phyloP scores from a whole-genome alignment of 768 basidiomycete species.

The Pleurotus salmoneostramineus region DNA sequence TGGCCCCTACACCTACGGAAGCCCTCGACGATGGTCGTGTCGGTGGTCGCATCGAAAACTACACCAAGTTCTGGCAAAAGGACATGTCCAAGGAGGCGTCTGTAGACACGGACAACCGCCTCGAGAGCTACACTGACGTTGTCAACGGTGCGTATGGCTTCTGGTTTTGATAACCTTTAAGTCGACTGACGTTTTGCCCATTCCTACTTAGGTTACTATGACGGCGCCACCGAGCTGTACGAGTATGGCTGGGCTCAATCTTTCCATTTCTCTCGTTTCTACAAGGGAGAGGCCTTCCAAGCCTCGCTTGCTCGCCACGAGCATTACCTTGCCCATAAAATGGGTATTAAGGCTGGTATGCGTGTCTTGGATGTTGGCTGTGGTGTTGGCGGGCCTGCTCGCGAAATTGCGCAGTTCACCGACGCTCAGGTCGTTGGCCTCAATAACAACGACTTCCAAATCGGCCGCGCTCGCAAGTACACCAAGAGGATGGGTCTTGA shows the following conservation, averaged over 20 bases:
- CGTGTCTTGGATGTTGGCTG: constrained; percentile 97
- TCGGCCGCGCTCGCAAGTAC: constrained; percentile 81
- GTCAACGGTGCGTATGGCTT: constrained; percentile 68
- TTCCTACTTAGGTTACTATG: constrained; percentile 75
- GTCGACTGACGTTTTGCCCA: not conserved
- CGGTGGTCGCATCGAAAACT: constrained; percentile 70
- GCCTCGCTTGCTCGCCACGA: constrained; percentile 89
- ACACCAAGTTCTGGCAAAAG: constrained; percentile 91
- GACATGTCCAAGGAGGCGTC: constrained; percentile 67
- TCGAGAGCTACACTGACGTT: constrained; percentile 86
- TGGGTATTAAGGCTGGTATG: constrained; percentile 86
- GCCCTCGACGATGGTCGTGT: constrained; percentile 53
- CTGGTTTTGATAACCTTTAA: not conserved
- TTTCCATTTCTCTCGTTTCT: constrained; percentile 98
- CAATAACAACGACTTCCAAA: constrained; percentile 97
- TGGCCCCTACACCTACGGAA: not conserved
- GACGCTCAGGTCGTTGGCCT: constrained; percentile 82
- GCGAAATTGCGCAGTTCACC: constrained; percentile 90
- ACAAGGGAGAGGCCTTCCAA: constrained; percentile 79
- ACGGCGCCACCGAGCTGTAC: constrained; percentile 93
- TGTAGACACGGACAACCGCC: constrained; percentile 64
- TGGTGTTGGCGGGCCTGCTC: constrained; percentile 95
- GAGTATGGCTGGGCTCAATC: constrained; percentile 91
- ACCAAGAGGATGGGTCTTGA: constrained; percentile 73
- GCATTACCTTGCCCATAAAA: constrained; percentile 91